Conservation (phyloP, 176 grass and related monocot species). For the Carex cristatella region DNA sequence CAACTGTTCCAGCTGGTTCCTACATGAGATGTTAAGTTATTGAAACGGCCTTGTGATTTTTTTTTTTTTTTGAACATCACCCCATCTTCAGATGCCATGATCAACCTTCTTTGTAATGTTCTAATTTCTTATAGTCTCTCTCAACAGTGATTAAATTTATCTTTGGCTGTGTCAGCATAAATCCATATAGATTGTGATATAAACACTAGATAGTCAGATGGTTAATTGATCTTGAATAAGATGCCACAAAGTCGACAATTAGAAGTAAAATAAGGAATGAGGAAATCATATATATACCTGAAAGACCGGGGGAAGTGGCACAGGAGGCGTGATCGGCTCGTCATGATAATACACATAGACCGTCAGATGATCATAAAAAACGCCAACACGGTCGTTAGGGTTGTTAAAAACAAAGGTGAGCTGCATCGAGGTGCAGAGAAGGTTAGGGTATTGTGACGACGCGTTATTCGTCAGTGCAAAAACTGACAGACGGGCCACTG, state of each 20-base stretch:
- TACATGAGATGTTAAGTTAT: neutral
- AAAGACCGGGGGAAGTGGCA: conserved; percentile 28
- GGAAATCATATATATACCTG: conserved; percentile 33
- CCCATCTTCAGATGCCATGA: neutral
- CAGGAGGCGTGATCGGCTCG: conserved; percentile 42
- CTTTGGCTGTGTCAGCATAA: neutral
- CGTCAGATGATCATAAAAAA: conserved; percentile 47
- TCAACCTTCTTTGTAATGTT: neutral
- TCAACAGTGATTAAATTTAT: neutral
- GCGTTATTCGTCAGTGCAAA: conserved; percentile 29
- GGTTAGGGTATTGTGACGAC: neutral
- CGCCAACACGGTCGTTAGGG: conserved; percentile 46
- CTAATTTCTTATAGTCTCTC: neutral
- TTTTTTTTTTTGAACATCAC: neutral
- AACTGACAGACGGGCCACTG: conserved; percentile 34
- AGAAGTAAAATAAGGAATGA: neutral
- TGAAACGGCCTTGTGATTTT: neutral
- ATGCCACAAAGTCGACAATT: neutral
- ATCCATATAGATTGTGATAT: neutral
- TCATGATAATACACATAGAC: conserved; percentile 47
- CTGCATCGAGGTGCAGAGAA: conserved; percentile 37
- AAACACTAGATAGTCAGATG: neutral
- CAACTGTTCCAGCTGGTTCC: conserved; percentile 27
- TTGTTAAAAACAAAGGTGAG: conserved; percentile 69
- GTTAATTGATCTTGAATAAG: neutral